A percentile compares a stretch with the other conserved stretches of the same genome.
Evolutionary conservation across 495 filamentous ascomycete species (phyloP).

Genomic region (Collariella sp.): DNA sequence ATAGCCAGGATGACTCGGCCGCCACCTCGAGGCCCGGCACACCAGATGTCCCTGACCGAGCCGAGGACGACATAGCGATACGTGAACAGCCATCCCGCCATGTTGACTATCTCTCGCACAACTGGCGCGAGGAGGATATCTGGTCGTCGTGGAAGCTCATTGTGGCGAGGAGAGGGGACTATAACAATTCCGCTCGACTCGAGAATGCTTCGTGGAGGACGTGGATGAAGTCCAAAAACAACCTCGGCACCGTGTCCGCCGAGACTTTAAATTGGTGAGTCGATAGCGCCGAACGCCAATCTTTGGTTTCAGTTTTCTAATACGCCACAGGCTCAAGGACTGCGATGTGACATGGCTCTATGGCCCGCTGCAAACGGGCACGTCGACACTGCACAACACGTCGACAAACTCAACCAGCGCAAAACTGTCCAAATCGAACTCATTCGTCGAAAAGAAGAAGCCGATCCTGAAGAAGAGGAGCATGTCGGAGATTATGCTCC

Average conservation of each 20-base stretch:
- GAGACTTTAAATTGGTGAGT: conserved; percentile 84
- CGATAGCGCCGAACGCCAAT: background rate
- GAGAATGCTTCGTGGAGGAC: conserved; percentile 98
- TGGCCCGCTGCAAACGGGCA: conserved; percentile 73
- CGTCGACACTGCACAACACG: conserved; percentile 38
- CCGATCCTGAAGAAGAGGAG: conserved; percentile 95
- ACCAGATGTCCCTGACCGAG: conserved; percentile 39
- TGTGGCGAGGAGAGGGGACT: conserved; percentile 63
- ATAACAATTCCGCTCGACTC: conserved; percentile 69
- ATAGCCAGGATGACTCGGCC: conserved; percentile 36
- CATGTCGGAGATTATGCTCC: conserved; percentile 91
- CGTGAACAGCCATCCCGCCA: conserved; percentile 73
- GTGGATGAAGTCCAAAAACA: conserved; percentile 88
- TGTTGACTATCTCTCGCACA: conserved; percentile 92
- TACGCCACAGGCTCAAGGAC: conserved; percentile 72
- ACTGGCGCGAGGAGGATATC: conserved; percentile 95
- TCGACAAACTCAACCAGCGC: conserved; percentile 44
- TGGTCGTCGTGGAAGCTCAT: conserved; percentile 97
- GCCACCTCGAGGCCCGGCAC: conserved; percentile 41
- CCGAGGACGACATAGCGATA: conserved; percentile 78
- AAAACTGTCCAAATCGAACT: conserved; percentile 65
- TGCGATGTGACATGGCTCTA: conserved; percentile 98
- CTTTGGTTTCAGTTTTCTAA: conserved; percentile 18
- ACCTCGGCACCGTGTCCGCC: conserved; percentile 76
- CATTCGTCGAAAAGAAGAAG: conserved; percentile 81